Base-by-base conservation (phyloP, 73 alveolate genomes). In the Symbiodinium natans region DNA sequence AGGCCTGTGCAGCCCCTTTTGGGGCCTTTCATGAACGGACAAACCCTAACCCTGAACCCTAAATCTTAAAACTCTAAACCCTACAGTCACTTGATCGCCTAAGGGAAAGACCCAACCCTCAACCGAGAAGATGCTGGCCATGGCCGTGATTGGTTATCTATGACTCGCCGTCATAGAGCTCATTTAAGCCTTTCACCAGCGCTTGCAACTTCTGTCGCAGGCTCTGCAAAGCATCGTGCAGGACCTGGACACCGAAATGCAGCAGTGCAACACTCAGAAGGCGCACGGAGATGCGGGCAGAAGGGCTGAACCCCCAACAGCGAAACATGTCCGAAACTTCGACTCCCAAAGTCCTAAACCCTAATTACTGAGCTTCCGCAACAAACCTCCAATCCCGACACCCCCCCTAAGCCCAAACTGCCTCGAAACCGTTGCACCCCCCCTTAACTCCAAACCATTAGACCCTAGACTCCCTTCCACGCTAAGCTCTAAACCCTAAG, bases 111-210 rank as follows among this genome's bases (percentile, higher is more conserved):
- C n/a, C n/a, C n/a, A n/a, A n/a, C n/a, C n/a, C n/a, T n/a, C n/a
- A n/a, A n/a, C n/a, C n/a, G n/a, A n/a, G n/a, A n/a, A n/a, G n/a
- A n/a, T n/a, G n/a, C n/a, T n/a, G n/a, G n/a, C n/a, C n/a, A n/a
- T n/a, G n/a, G n/a, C n/a, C n/a, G n/a, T n/a, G n/a, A n/a, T n/a
- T n/a, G n/a, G n/a, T n/a, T n/a, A n/a, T 46, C 27, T 9, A 63
- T 63, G 80, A 63, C 80, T 63, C 80, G 80, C 80, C 80, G 80
- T 63, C 80, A 63, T 63, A 63, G 15, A 63, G 80, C 36, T 63
- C 80, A 36, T 63, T 63, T 19, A 63, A 29, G 80, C 80, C 36
- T 63, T 63, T 63, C 80, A 63, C 80, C 29, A 63, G 80, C 80
- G 33, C 80, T 23, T 36, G 80, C 19, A 63, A n/a, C 80, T 63